Evolutionary conservation across 352 stramenopile genomes (phyloP).

Genomic region (Phytophthora megakarya): DNA sequence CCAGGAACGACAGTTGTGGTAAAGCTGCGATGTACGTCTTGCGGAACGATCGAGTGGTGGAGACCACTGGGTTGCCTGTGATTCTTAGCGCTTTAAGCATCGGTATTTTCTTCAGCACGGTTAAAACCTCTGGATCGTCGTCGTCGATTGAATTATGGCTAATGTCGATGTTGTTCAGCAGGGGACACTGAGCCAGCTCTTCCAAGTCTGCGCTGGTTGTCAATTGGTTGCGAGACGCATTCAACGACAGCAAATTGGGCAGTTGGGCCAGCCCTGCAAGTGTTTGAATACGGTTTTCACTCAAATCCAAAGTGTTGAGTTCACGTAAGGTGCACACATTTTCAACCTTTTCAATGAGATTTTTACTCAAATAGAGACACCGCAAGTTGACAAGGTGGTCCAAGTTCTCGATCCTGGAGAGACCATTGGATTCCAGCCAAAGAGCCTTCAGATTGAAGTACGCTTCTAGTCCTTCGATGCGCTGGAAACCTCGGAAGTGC

Average conservation of each 20-base stretch:
- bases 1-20: constrained; percentile 89
- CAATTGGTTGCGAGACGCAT: constrained; percentile 91
- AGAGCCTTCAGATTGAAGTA: constrained; percentile 94
- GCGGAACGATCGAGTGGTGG: constrained; percentile 92
- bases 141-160: constrained; percentile 92
- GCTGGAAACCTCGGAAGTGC: constrained; percentile 95
- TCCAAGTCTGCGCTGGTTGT: constrained; percentile 66
- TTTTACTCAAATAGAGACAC: constrained; percentile 94
- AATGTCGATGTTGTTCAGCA: constrained; percentile 92
- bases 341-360: constrained; percentile 89
- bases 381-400: constrained; percentile 73
- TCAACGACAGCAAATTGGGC: constrained; percentile 84
- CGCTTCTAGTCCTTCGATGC: constrained; percentile 93
- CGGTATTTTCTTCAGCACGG: constrained; percentile 79
- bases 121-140: constrained; percentile 72
- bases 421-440: constrained; percentile 96
- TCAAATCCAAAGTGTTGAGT: constrained; percentile 94
- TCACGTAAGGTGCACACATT: constrained; percentile 58
- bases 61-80: constrained; percentile 92
- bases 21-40: constrained; percentile 92
- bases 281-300: constrained; percentile 88
- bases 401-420: constrained; percentile 88
- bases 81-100: constrained; percentile 81
- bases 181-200: constrained; percentile 70
- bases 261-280: constrained; percentile 86